Evolutionary conservation across 805 yeast species (phyloP).

Genomic region (Spathaspora boniae): DNA sequence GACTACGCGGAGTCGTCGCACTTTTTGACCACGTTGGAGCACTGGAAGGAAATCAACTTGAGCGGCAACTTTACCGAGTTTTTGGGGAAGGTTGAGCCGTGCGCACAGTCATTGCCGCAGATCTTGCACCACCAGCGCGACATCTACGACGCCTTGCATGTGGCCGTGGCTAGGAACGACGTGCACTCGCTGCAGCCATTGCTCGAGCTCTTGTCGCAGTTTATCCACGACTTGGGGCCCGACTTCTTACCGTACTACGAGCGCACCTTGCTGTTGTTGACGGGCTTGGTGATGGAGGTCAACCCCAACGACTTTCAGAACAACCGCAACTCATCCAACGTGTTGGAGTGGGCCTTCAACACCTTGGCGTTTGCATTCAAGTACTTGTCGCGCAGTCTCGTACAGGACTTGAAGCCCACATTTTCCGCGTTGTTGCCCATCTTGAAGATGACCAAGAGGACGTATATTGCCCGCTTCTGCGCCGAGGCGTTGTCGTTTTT

Average conservation of each 20-base stretch:
- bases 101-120: slow-evolving; percentile 74
- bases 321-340: slow-evolving; percentile 51
- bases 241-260: slow-evolving; percentile 77
- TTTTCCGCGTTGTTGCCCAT: slow-evolving; percentile 63
- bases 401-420: slow-evolving; percentile 65
- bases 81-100: slow-evolving; percentile 48
- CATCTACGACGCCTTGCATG: slow-evolving; percentile 50
- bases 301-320: slow-evolving; percentile 50
- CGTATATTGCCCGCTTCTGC: slow-evolving; percentile 72
- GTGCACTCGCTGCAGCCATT: slow-evolving; percentile 73
- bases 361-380: slow-evolving; percentile 86
- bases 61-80: slow-evolving; percentile 69
- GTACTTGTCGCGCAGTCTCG: slow-evolving; percentile 65
- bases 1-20: slow-evolving; percentile 75
- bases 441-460: slow-evolving; percentile 53
- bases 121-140: slow-evolving; percentile 64
- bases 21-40: slow-evolving; percentile 71
- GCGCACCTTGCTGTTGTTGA: slow-evolving; percentile 48
- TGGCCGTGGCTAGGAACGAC: slow-evolving; percentile 54
- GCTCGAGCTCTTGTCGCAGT: slow-evolving; percentile 72
- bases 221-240: slow-evolving; percentile 88
- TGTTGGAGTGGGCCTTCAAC: slow-evolving; percentile 81
- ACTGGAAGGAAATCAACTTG: slow-evolving; percentile 85
- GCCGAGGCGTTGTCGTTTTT: slow-evolving; percentile 89
- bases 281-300: slow-evolving; percentile 38